Conservation (phyloP, 2,329 filamentous ascomycete species). For the Canariomyces notabilis region DNA sequence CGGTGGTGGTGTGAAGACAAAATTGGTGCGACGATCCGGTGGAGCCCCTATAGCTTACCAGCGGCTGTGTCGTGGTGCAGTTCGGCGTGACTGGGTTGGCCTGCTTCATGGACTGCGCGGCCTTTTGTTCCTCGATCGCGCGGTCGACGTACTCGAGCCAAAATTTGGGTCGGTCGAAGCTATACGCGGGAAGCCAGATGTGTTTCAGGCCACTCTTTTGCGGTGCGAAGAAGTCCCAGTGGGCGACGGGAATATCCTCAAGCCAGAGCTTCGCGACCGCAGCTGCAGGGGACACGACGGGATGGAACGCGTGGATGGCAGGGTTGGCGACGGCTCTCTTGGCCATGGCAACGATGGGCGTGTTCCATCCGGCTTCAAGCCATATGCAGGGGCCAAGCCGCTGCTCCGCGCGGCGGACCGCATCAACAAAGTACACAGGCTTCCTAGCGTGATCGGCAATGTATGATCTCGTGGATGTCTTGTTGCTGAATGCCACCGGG, state of each 20-base stretch:
- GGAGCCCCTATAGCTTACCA: not conserved
- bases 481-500: not conserved
- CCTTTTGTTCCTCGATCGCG: not conserved
- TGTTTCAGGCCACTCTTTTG: not conserved
- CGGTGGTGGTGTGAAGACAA: not conserved
- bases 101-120: no score
- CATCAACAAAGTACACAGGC: not conserved
- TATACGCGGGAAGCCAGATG: constrained; percentile 1
- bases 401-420: not conserved
- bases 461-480: not conserved
- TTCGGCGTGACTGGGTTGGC: no score
- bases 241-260: not conserved
- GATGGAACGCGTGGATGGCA: not conserved
- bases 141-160: constrained; percentile 1
- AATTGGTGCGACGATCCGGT: not conserved
- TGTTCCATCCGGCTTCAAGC: not conserved
- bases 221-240: not conserved
- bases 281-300: not conserved
- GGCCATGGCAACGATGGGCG: not conserved
- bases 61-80: not conserved
- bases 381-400: not conserved
- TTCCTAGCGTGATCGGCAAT: not conserved
- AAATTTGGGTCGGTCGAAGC: not conserved
- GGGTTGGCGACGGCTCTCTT: not conserved
- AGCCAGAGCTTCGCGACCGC: not conserved